Base-by-base conservation (phyloP, 768 basidiomycete genomes). In the Rhizopogon roseolus region DNA sequence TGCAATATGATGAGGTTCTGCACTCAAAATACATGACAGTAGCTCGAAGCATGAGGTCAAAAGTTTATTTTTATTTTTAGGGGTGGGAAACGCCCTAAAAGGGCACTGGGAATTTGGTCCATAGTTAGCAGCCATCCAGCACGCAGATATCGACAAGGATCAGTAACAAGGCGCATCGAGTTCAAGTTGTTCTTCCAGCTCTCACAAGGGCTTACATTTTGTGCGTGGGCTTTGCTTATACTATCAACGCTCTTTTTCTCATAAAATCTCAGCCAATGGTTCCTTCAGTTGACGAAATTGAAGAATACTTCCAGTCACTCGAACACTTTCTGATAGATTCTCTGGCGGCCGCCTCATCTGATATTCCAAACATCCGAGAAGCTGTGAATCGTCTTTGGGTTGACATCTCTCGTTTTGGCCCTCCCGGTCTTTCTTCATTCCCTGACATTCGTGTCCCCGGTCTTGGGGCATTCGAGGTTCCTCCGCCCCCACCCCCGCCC, bases 321-420 rank as follows among this genome's bases (percentile, higher is more conserved):
- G 87, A 90, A 62, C 81, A 81, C 55, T 75, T 81, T 59, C 68
- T 91, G 66, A 74, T 76, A 49, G 69, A 78, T 32, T 80, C 84
- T 10, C 62, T 86, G 22, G 71, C 79, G 41, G 71, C 80, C 14
- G 84, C 80, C 5, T 78, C 81, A 0, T 75, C 81, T 29, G 81
- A 82, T 60, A 71, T 90, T 43, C 82, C 84, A 39, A 81, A 76
- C 59, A 71, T 90, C 44, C 80, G 81, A 53, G 85, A 90, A 55
- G 77, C 81, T 29, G 68, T 85, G 19, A 78, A 87, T 58, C 79
- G 83, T 25, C 74, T 92, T 53, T 91, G 88, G 86, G 69, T 81
- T 22, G 90, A 93, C 63, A 81, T 93, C 56, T 78, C 87, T 44
- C 84, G 91, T 53, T 91, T 88, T 66, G 90, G 91, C 22, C 89